Percentiles rank a stretch among this genome's conserved stretches.
These are phyloP conservation scores for Hypoxylon rickii DNA, from an alignment of 495 filamentous ascomycete genomes.

Conservation along the genomic window DNA sequence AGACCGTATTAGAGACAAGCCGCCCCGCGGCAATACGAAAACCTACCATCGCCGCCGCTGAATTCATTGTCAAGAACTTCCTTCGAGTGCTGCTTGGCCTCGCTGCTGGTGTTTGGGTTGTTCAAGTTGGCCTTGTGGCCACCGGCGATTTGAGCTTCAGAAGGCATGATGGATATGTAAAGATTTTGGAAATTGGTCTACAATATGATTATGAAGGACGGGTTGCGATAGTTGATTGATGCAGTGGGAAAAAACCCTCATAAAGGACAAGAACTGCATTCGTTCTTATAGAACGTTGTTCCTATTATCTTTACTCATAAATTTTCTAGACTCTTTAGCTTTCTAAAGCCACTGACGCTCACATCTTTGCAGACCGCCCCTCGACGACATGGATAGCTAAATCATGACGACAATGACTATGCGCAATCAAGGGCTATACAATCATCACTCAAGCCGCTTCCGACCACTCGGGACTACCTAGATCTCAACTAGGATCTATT, in stretches of 20 bases:
- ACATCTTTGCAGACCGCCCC: not conserved
- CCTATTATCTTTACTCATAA: not conserved
- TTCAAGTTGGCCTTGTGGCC: conserved; percentile 56
- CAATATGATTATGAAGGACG: no score
- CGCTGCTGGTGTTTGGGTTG: conserved; percentile 49
- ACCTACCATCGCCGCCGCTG: conserved; percentile 42
- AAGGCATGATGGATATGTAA: conserved; percentile 33
- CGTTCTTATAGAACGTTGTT: conserved; percentile 15
- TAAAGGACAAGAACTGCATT: not conserved
- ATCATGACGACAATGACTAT: conserved; percentile 29
- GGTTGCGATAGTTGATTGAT: not conserved
- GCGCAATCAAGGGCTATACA: conserved; percentile 2
- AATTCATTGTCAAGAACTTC: conserved; percentile 50
- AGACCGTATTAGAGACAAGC: not conserved
- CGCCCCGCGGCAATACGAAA: not conserved
- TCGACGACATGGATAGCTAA: conserved; percentile 2
- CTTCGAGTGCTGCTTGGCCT: conserved; percentile 46
- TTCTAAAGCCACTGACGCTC: not conserved
- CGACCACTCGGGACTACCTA: not conserved
- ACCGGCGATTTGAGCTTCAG: conserved; percentile 46
- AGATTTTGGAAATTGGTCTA: not conserved
- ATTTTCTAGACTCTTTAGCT: not conserved
- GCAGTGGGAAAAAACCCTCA: not conserved
- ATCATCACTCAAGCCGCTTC: conserved; percentile 22
- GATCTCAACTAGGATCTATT: not conserved